Evolutionary conservation across 805 yeast genomes (phyloP).

Genomic region (Suhomyces xylopsoci): DNA sequence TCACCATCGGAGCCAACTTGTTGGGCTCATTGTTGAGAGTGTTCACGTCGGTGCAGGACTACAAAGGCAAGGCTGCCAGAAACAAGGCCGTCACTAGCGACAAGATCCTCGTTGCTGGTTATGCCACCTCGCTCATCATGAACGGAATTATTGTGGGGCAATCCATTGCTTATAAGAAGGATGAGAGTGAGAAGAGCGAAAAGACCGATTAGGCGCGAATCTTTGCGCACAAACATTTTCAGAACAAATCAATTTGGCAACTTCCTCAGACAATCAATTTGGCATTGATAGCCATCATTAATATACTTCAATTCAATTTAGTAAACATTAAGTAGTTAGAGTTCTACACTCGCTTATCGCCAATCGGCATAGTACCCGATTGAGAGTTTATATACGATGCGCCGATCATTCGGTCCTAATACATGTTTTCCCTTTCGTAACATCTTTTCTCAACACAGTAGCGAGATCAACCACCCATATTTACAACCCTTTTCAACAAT

Average conservation of each 20-base stretch:
- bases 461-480: no score
- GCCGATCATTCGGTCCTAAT: not conserved
- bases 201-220: not conserved
- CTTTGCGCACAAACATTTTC: no score
- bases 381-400: not conserved
- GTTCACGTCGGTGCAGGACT: conserved; percentile 37
- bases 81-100: conserved; percentile 22
- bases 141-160: conserved; percentile 38
- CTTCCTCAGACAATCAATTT: no score
- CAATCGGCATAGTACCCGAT: not conserved
- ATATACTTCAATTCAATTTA: not conserved
- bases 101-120: conserved; percentile 37
- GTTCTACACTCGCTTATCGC: not conserved
- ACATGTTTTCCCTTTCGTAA: not conserved
- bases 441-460: no score
- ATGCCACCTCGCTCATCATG: conserved; percentile 31
- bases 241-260: no score
- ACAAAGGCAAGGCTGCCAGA: conserved; percentile 14
- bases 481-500: not conserved
- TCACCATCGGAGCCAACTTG: conserved; percentile 41
- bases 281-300: not conserved
- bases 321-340: not conserved
- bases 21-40: conserved; percentile 39
- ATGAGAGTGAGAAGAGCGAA: not conserved
- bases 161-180: conserved; percentile 20